Conservation (phyloP, 192 early-diverging fungal genomes). For the Umbelopsis vinacea region DNA sequence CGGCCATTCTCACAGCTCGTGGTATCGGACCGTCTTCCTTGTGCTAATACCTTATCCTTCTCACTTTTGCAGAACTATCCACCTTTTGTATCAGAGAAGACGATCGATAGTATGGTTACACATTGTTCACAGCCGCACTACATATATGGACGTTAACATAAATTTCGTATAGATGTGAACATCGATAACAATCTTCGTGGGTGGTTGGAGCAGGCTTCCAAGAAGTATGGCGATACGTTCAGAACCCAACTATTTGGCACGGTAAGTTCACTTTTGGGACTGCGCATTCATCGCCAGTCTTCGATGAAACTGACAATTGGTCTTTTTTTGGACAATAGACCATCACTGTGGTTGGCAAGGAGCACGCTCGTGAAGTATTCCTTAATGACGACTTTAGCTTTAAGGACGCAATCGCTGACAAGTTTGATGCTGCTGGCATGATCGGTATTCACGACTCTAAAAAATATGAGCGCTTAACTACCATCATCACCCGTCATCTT, state of each 20-base stretch:
- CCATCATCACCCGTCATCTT: slow-evolving; percentile 5
- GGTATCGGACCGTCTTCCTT: neutral
- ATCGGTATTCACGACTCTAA: neutral
- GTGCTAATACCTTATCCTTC: neutral
- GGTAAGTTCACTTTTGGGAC: neutral
- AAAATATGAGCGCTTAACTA: neutral
- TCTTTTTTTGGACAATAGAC: neutral
- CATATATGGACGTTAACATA: neutral
- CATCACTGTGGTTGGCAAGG: slow-evolving; percentile 7
- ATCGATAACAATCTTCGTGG: neutral
- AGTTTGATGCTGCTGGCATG: slow-evolving; percentile 17
- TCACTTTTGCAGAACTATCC: neutral
- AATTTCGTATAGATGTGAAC: neutral
- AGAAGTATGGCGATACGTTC: slow-evolving; percentile 13
- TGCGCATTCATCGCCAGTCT: no score
- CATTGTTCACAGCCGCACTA: neutral
- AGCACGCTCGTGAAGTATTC: slow-evolving; percentile 9
- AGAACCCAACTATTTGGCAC: neutral
- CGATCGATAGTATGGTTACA: neutral
- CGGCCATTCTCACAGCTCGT: no score
- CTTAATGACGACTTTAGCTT: slow-evolving; percentile 1
- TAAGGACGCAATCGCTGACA: neutral
- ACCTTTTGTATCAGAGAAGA: slow-evolving; percentile 1
- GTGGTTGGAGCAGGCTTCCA: neutral
- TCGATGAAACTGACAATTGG: neutral